phyloP scores from a whole-genome alignment of 345 rosid genomes.

The Aquilaria malaccensis region DNA sequence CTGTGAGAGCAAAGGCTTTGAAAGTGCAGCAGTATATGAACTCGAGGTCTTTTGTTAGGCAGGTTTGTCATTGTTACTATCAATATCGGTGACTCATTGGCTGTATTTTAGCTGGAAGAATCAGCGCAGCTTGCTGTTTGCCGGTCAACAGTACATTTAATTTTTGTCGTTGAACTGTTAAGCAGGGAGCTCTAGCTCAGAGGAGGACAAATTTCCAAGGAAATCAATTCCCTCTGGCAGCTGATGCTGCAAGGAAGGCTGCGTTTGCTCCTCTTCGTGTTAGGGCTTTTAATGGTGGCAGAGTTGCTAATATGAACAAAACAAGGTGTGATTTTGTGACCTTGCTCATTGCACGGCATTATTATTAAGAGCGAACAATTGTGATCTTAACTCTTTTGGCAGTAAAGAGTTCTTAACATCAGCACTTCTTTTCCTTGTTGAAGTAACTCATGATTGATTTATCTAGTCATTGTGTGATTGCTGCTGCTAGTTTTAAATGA shows the following conservation, averaged over 20 bases:
- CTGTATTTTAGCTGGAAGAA: background rate
- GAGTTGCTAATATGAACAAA: constrained; percentile 32
- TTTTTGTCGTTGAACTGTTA: background rate
- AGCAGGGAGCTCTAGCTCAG: constrained; percentile 70
- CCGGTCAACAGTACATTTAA: background rate
- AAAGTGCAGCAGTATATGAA: constrained; percentile 52
- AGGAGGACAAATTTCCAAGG: constrained; percentile 64
- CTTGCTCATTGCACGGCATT: background rate
- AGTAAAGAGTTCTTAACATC: background rate
- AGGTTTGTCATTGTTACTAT: constrained; percentile 30
- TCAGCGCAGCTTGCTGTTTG: background rate
- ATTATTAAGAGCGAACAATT: background rate
- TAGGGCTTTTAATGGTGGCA: constrained; percentile 43
- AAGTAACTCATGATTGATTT: constrained; percentile 5
- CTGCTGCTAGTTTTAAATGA: no score
- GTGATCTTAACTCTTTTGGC: background rate
- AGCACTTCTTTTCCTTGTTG: constrained; percentile 6
- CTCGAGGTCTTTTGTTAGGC: constrained; percentile 68
- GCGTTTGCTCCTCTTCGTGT: constrained; percentile 38
- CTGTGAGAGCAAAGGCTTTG: constrained; percentile 34
- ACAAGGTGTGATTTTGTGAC: constrained; percentile 41
- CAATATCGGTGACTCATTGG: background rate
- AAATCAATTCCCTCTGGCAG: constrained; percentile 54
- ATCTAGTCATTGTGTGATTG: background rate
- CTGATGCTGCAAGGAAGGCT: constrained; percentile 47